Evolutionary conservation across 2,329 filamentous ascomycete species (phyloP).

Genomic region (Bretziella fagacearum): DNA sequence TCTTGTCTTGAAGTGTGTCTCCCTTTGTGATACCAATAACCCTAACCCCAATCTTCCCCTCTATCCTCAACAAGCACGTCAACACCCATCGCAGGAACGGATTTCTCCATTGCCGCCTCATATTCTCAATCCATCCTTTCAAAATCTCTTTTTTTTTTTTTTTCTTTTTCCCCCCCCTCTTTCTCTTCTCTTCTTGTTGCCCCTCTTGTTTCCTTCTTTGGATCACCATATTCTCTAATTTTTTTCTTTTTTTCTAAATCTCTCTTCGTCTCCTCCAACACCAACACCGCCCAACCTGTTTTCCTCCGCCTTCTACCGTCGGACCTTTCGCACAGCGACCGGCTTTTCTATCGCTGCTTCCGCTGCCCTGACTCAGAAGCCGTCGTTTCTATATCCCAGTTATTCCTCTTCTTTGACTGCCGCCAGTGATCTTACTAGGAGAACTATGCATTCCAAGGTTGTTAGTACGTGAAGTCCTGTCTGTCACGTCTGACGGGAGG

Average conservation of each 20-base stretch:
- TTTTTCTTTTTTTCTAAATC: neutral
- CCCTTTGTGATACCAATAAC: neutral
- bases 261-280: neutral
- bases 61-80: neutral
- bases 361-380: conserved; percentile 25
- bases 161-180: neutral
- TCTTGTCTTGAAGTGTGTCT: neutral
- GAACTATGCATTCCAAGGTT: conserved; percentile 74
- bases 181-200: neutral
- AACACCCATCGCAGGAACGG: neutral
- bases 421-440: neutral
- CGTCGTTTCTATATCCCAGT: neutral
- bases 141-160: neutral
- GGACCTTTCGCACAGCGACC: conserved; percentile 57
- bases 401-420: conserved; percentile 1
- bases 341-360: conserved; percentile 58
- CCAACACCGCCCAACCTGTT: conserved; percentile 63
- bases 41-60: neutral
- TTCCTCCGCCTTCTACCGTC: conserved; percentile 55
- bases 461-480: conserved; percentile 47
- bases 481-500: neutral
- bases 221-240: neutral
- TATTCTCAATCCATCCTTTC: neutral
- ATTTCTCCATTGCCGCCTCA: neutral
- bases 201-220: neutral